Evolutionary conservation across 2,329 filamentous ascomycete species (phyloP), one percentile per base, ranked within the genome.

Genomic region (Aspergillus tubingensis): DNA sequence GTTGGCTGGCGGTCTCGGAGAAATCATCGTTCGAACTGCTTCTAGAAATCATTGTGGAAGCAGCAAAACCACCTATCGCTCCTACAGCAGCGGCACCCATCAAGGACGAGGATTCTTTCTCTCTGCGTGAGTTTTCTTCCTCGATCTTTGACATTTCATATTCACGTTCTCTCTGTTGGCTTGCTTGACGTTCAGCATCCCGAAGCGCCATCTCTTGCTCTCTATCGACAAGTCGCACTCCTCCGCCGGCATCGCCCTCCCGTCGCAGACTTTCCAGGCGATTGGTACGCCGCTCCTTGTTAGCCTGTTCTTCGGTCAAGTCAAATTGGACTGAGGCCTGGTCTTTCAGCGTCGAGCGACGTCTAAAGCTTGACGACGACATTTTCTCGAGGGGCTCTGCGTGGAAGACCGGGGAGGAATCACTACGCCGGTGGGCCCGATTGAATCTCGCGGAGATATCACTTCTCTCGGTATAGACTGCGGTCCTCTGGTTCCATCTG

Each of bases 301-400:
- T 77, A 38, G 75, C 77, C 71, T 86, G 83, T 68, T 86, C 83
- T 50, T 85, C 77, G 0, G 84, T 86, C 53, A 87, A 68, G 39
- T 83, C 80, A 64, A 87, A 87, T 57, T 83, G 81, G 7, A 88
- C 86, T 61, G 79, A 81, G 8, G 77, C 77, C 58, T 74, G 70
- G 19, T 79, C 77, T 66, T 72, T 77, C 3, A 62, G 57, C 3
- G 76, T 73, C 25, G 69, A 70, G 21, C 73, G 71, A 51, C 75
- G 75, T 50, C 72, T 75, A 8, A 68, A 60, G 8, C 65, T 70
- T 8, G 72, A 65, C 5, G 65, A 51, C 1, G 62, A 61, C 15
- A 57, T 61, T 21, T 62, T 63, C 39, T 70, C 67, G 5, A 72
- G 58, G 30, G 66, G 64, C 27, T 74, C 72, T 49, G 70, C 77